Evolutionary conservation across 352 stramenopile species (phyloP).

Genomic region (Phytophthora podocarpi): DNA sequence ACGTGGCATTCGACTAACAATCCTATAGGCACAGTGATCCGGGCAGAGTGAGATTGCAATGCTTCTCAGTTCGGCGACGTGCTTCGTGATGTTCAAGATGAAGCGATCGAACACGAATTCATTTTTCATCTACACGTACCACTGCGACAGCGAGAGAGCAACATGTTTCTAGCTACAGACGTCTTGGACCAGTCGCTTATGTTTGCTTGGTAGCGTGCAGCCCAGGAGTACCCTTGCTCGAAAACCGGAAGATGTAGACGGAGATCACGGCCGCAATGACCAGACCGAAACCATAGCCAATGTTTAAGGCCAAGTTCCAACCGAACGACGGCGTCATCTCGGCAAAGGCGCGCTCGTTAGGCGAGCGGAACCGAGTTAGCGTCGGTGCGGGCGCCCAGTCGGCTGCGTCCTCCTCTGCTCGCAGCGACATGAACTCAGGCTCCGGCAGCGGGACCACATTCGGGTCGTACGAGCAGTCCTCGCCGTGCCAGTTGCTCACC

Average conservation of each 20-base stretch:
- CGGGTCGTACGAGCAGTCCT: conserved; percentile 63
- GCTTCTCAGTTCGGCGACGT: too few relatives aligned
- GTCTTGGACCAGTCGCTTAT: conserved; percentile 11
- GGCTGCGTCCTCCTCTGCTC: conserved; percentile 14
- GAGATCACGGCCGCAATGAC: conserved; percentile 50
- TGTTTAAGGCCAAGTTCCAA: conserved; percentile 32
- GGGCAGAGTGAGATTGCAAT: neutral
- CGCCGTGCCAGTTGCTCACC: conserved; percentile 80
- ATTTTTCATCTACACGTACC: conserved; percentile 15
- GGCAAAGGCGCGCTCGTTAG: conserved; percentile 43
- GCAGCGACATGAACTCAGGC: conserved; percentile 34
- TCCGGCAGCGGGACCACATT: conserved; percentile 47
- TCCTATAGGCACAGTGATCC: neutral
- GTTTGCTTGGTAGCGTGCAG: conserved; percentile 39
- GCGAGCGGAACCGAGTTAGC: conserved; percentile 33
- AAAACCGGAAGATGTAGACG: conserved; percentile 67
- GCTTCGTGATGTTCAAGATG: too few relatives aligned
- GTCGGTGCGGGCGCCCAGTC: conserved; percentile 23
- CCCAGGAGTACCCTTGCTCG: conserved; percentile 34
- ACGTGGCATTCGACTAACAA: conserved; percentile 9
- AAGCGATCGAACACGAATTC: conserved; percentile 22
- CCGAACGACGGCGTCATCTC: conserved; percentile 39
- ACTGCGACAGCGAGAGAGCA: conserved; percentile 5
- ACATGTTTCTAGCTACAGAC: conserved; percentile 21
- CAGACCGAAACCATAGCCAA: conserved; percentile 62